These are phyloP conservation scores for Aureobasidium sp. DNA, from an alignment of 2,329 filamentous ascomycete species.

Conservation along the genomic window DNA sequence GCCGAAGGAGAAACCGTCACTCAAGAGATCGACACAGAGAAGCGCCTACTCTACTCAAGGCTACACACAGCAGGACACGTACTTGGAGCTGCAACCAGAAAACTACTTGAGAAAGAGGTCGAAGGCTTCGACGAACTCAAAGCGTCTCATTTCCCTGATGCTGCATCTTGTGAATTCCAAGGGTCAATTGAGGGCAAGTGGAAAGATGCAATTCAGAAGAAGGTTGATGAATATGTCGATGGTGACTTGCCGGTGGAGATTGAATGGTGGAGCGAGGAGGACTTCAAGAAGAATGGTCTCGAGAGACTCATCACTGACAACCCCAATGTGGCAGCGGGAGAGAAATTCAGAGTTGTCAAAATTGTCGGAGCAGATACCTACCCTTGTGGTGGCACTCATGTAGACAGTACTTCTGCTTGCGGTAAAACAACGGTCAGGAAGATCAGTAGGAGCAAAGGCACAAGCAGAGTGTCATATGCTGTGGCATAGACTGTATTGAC, in stretches of 20 bases:
- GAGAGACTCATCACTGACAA: conserved; percentile 43
- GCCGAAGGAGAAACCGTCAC: conserved; percentile 30
- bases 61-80: conserved; percentile 70
- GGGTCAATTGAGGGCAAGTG: conserved; percentile 59
- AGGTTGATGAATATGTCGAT: conserved; percentile 52
- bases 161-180: conserved; percentile 60
- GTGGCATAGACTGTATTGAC: not conserved
- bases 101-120: conserved; percentile 31
- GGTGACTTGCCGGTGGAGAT: conserved; percentile 53
- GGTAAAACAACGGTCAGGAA: conserved; percentile 59
- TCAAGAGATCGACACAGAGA: conserved; percentile 55
- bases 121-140: conserved; percentile 58
- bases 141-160: conserved; percentile 63
- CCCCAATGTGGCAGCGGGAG: conserved; percentile 31
- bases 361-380: conserved; percentile 64
- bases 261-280: conserved; percentile 60
- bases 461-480: conserved; percentile 45
- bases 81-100: conserved; percentile 52
- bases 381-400: conserved; percentile 70
- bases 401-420: conserved; percentile 51
- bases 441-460: conserved; percentile 58
- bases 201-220: conserved; percentile 55
- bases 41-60: conserved; percentile 57
- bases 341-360: conserved; percentile 59
- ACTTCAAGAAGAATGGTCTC: conserved; percentile 49